Percentiles rank a stretch among this genome's conserved stretches.
phyloP scores from a whole-genome alignment of 2,329 filamentous ascomycete genomes.

The Pseudogymnoascus sp. region DNA sequence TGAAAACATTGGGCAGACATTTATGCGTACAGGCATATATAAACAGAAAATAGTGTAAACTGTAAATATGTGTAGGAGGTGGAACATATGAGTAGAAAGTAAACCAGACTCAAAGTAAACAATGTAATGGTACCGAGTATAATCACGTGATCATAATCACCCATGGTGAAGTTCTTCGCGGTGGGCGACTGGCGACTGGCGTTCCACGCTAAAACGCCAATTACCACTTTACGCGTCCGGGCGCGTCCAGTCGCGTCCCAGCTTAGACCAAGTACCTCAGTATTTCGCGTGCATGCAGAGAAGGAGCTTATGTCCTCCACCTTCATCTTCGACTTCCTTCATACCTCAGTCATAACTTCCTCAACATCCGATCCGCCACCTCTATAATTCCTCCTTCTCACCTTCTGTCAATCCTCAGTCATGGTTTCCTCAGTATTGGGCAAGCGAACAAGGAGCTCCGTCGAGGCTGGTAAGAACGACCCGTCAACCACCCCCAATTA shows the following conservation, averaged over 20 bases:
- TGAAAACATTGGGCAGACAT: too few species aligned
- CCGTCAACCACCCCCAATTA: slow-evolving; percentile 15
- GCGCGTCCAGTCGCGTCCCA: background rate
- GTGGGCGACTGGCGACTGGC: background rate
- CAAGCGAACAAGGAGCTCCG: slow-evolving; percentile 36
- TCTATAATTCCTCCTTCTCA: slow-evolving; percentile 12
- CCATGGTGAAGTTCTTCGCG: background rate
- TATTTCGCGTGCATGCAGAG: background rate
- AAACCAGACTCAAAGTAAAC: background rate
- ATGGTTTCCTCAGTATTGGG: slow-evolving; percentile 35
- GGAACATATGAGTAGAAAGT: background rate
- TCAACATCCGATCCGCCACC: background rate
- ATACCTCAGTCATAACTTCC: slow-evolving; percentile 4
- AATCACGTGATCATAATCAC: background rate
- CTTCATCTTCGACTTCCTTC: background rate
- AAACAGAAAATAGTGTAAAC: background rate
- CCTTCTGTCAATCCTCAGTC: background rate
- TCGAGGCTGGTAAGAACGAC: slow-evolving; percentile 29
- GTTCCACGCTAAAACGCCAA: slow-evolving; percentile 4
- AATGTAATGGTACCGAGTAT: background rate
- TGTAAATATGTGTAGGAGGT: background rate
- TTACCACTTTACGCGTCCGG: slow-evolving; percentile 5
- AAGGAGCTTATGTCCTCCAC: background rate
- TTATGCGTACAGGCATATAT: background rate
- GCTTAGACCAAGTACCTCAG: background rate